A percentile compares a stretch with the other conserved stretches of the same genome.
Evolutionary conservation across 495 filamentous ascomycete genomes (phyloP).

Genomic region (Penicillium subrubescens): DNA sequence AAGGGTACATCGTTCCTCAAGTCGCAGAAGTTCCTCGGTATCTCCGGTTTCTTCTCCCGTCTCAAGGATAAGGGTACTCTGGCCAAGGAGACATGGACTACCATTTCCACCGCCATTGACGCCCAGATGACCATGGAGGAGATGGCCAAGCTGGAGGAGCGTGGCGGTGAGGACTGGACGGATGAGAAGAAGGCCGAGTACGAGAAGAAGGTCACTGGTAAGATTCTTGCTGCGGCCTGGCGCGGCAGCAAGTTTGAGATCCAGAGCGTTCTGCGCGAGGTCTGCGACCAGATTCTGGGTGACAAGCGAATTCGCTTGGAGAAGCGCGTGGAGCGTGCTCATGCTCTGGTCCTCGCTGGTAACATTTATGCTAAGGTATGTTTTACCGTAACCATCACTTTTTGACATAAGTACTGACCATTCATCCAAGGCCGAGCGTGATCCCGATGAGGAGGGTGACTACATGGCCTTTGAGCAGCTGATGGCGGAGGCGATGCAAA

Average conservation of each 20-base stretch:
- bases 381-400: not conserved
- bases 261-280: conserved; percentile 89
- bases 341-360: conserved; percentile 84
- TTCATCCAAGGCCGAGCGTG: conserved; percentile 72
- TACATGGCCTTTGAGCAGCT: conserved; percentile 99
- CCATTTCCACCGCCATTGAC: conserved; percentile 95
- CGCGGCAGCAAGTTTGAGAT: conserved; percentile 97
- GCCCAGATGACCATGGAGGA: conserved; percentile 99
- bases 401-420: conserved; percentile 7
- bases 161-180: conserved; percentile 96
- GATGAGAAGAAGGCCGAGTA: conserved; percentile 98
- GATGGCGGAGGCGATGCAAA: conserved; percentile 92
- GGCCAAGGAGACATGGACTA: conserved; percentile 98
- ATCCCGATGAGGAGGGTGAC: conserved; percentile 95
- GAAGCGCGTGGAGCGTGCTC: conserved; percentile 88
- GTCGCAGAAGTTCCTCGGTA: conserved; percentile 94
- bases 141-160: conserved; percentile 95
- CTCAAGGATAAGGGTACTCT: conserved; percentile 96
- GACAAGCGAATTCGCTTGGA: conserved; percentile 82
- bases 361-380: conserved; percentile 85
- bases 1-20: conserved; percentile 89
- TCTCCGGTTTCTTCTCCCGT: conserved; percentile 88
- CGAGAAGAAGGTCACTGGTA: conserved; percentile 91
- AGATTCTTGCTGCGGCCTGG: conserved; percentile 99
- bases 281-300: conserved; percentile 69